A percentile compares a stretch with the other conserved stretches of the same genome.
Evolutionary conservation across 345 rosid genomes (phyloP).

Genomic region (Psidium guajava): DNA sequence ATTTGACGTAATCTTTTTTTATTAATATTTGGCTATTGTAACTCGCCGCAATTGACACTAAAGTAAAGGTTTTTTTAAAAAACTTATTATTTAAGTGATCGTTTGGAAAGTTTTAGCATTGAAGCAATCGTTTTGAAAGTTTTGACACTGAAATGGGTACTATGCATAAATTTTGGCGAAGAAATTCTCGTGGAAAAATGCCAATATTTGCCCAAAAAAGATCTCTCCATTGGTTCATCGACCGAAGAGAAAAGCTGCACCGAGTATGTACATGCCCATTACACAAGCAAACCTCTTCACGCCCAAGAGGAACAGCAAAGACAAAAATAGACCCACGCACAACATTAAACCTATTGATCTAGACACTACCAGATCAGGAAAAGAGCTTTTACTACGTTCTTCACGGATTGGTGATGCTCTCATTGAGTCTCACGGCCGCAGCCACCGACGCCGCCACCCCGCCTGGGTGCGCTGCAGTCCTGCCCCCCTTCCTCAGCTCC

Average conservation of each 20-base stretch:
- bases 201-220: background rate
- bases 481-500: constrained; percentile 11
- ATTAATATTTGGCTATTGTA: no score
- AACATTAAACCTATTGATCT: background rate
- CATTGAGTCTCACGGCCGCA: constrained; percentile 13
- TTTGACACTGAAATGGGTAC: no score
- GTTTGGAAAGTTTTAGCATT: no score
- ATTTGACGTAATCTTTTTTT: no score
- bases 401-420: background rate
- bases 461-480: constrained; percentile 11
- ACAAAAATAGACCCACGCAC: background rate
- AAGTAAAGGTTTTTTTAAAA: no score
- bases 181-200: background rate
- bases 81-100: no score
- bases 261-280: background rate
- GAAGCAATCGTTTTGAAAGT: no score
- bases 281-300: background rate
- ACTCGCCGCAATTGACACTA: no score
- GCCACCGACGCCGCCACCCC: constrained; percentile 20
- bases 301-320: background rate
- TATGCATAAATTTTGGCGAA: no score
- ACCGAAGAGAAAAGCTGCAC: background rate
- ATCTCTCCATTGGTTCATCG: no score
- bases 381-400: background rate
- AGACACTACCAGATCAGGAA: background rate